Conservation (phyloP, 371 early-diverging fungal genomes). For the Apophysomyces ossiformis region DNA sequence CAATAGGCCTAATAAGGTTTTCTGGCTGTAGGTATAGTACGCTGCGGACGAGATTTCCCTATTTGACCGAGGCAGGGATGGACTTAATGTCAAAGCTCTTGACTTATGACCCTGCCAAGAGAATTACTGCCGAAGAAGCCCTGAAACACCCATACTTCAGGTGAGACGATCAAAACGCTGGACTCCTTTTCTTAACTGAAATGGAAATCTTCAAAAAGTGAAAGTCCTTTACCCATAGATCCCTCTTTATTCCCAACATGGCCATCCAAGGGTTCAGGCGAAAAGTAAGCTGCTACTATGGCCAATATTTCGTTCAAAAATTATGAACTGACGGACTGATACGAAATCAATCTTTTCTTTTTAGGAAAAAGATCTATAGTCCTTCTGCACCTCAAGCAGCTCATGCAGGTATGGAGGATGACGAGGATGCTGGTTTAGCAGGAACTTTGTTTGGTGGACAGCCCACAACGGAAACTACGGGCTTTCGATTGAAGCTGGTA, state of each 20-base stretch:
- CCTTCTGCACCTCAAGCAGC: conserved; percentile 72
- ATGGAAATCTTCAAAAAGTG: conserved; percentile 42
- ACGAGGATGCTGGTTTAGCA: conserved; percentile 41
- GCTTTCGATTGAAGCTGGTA: conserved; percentile 58
- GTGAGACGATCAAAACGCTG: conserved; percentile 37
- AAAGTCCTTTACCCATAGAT: conserved; percentile 89
- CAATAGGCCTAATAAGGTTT: background rate
- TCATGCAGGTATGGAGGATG: conserved; percentile 56
- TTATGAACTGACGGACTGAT: no score
- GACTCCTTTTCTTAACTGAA: conserved; percentile 4
- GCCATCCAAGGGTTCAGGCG: conserved; percentile 87
- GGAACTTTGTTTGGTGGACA: conserved; percentile 60
- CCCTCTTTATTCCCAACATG: conserved; percentile 95
- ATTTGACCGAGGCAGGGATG: conserved; percentile 78
- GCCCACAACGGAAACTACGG: conserved; percentile 51
- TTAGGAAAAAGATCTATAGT: conserved; percentile 52
- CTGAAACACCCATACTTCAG: conserved; percentile 86
- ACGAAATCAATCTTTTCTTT: background rate
- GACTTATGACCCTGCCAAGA: conserved; percentile 84
- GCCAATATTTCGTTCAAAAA: background rate
- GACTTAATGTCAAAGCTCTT: conserved; percentile 84
- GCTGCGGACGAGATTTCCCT: conserved; percentile 68
- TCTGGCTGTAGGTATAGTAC: conserved; percentile 36
- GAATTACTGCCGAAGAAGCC: conserved; percentile 88
- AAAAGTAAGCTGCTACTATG: conserved; percentile 45